These are phyloP conservation scores for Rhizophora mangle DNA, from an alignment of 345 rosid species.

Conservation along the genomic window DNA sequence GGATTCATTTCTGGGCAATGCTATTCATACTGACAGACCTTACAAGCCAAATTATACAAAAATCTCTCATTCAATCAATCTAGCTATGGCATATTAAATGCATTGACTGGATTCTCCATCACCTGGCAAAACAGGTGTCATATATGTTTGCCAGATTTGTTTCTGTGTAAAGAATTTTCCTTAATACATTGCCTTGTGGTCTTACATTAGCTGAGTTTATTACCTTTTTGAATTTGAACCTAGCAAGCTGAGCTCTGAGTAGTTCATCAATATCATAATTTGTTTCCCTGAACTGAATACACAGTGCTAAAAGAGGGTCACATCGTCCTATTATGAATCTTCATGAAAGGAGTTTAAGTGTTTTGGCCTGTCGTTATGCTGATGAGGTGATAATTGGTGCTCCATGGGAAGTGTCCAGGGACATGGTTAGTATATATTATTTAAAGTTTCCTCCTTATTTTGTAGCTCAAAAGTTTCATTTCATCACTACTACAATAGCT, in stretches of 20 bases:
- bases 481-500: neutral
- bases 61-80: too few species aligned
- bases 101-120: too few species aligned
- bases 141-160: neutral
- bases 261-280: neutral
- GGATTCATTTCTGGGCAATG: too few species aligned
- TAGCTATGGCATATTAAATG: too few species aligned
- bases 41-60: too few species aligned
- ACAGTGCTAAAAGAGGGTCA: constrained; percentile 63
- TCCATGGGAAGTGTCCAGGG: constrained; percentile 65
- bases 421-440: constrained; percentile 51
- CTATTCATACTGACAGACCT: too few species aligned
- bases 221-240: neutral
- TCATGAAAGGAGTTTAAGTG: constrained; percentile 78
- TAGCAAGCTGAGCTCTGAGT: neutral
- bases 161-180: neutral
- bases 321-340: constrained; percentile 82
- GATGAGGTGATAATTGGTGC: constrained; percentile 85
- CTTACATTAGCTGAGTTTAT: neutral
- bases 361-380: constrained; percentile 70
- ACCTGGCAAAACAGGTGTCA: too few species aligned
- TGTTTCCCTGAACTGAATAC: constrained; percentile 16
- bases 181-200: too few species aligned
- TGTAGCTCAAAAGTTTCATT: neutral
- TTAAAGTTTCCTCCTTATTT: neutral